Evolutionary conservation across 176 grass and related monocot genomes (phyloP).

Genomic region (Tillandsia leiboldiana): DNA sequence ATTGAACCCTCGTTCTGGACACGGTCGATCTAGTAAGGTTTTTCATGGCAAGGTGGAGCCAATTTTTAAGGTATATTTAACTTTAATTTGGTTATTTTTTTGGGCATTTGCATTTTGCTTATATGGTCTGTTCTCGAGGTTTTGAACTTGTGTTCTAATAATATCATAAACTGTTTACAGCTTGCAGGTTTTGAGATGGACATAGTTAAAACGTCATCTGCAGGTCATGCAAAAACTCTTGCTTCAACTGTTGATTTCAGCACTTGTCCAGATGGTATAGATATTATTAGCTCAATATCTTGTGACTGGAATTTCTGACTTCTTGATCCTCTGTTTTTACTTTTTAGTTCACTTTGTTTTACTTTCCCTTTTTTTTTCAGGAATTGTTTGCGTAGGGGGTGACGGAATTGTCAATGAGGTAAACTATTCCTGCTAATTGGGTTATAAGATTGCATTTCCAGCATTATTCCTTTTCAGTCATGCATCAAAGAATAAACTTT

Average conservation of each 20-base stretch:
- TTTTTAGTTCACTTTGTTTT: conserved; percentile 5
- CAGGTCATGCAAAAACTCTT: conserved; percentile 84
- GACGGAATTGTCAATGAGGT: conserved; percentile 99
- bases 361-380: conserved; percentile 32
- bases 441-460: no score
- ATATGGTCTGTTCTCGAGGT: neutral
- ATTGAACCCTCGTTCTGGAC: conserved; percentile 92
- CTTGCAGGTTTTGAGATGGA: conserved; percentile 98
- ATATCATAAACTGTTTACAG: conserved; percentile 30
- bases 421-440: conserved; percentile 1
- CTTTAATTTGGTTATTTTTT: neutral
- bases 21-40: conserved; percentile 85
- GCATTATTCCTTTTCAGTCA: no score
- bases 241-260: conserved; percentile 71
- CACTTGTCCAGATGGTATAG: conserved; percentile 76
- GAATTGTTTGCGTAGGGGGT: conserved; percentile 89
- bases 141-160: neutral
- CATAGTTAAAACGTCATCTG: conserved; percentile 84
- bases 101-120: neutral
- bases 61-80: conserved; percentile 75
- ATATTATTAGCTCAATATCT: conserved; percentile 15
- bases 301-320: neutral
- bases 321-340: conserved; percentile 9
- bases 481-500: no score
- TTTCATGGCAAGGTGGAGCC: conserved; percentile 91